A percentile compares a stretch with the other conserved stretches of the same genome.
These are phyloP conservation scores for Cladophialophora carrionii DNA, from an alignment of 2,329 filamentous ascomycete genomes.

Conservation along the genomic window DNA sequence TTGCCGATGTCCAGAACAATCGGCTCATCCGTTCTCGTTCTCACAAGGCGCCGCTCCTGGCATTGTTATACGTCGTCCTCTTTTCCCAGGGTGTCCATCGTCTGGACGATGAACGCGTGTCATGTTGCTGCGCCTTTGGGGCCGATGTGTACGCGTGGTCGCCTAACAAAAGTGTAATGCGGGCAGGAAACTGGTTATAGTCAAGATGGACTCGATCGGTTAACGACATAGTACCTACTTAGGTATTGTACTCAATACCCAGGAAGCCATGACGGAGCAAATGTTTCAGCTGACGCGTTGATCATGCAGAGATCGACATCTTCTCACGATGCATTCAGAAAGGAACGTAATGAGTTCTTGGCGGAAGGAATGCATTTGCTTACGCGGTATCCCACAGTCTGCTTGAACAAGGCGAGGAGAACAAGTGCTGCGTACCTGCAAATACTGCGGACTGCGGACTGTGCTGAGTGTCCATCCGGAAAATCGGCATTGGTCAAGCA, in stretches of 20 bases:
- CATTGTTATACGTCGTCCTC: not conserved
- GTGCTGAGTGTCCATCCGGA: too few relatives aligned
- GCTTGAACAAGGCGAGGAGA: too few relatives aligned
- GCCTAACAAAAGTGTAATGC: not conserved
- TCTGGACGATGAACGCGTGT: not conserved
- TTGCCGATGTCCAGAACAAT: slow-evolving; percentile 2
- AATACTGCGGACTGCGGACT: too few relatives aligned
- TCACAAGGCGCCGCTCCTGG: not conserved
- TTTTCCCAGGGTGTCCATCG: not conserved
- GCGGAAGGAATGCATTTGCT: not conserved
- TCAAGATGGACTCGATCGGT: not conserved
- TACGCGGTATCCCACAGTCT: too few relatives aligned
- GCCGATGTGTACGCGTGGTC: not conserved
- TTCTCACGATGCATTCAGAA: not conserved
- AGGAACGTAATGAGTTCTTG: not conserved
- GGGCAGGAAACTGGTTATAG: not conserved
- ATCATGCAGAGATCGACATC: not conserved
- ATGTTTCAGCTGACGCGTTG: not conserved
- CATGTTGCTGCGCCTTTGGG: not conserved
- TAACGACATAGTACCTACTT: too few relatives aligned
- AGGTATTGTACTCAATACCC: not conserved
- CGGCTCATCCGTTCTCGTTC: not conserved
- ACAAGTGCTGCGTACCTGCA: too few relatives aligned
- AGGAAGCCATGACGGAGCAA: not conserved
- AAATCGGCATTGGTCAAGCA: not conserved